phyloP scores from a whole-genome alignment of 441 rosid species.

The Kokia cookei region DNA sequence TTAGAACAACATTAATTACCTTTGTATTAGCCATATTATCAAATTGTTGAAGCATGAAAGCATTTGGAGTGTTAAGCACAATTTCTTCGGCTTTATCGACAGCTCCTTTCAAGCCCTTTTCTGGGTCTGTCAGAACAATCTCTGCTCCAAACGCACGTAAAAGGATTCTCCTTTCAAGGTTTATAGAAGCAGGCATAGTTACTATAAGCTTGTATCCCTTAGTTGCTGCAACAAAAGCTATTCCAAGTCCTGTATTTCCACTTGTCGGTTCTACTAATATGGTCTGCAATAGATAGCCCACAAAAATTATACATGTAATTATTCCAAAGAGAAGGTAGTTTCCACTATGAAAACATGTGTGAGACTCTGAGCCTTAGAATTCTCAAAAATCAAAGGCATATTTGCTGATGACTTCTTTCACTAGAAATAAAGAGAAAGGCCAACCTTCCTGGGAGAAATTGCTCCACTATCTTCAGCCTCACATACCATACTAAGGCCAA shows the following conservation, averaged over 20 bases:
- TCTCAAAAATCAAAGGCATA: neutral
- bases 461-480: slow-evolving; percentile 83
- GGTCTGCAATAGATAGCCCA: slow-evolving; percentile 40
- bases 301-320: neutral
- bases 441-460: slow-evolving; percentile 77
- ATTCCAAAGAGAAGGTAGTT: neutral
- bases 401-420: neutral
- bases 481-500: slow-evolving; percentile 71
- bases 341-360: neutral
- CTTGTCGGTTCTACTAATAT: slow-evolving; percentile 72
- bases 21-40: slow-evolving; percentile 65
- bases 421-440: neutral
- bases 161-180: slow-evolving; percentile 76
- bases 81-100: slow-evolving; percentile 83
- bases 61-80: slow-evolving; percentile 49
- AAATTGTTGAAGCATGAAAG: slow-evolving; percentile 77
- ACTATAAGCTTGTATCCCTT: slow-evolving; percentile 78
- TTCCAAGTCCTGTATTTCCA: slow-evolving; percentile 84
- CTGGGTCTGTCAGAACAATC: slow-evolving; percentile 68
- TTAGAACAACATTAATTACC: slow-evolving; percentile 24
- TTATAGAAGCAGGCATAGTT: slow-evolving; percentile 85
- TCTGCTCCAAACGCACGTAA: slow-evolving; percentile 87
- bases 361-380: neutral
- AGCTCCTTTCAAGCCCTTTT: slow-evolving; percentile 85
- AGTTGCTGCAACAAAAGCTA: slow-evolving; percentile 84